Conservation (phyloP, 495 filamentous ascomycete genomes). For the Penicillium antarcticum region DNA sequence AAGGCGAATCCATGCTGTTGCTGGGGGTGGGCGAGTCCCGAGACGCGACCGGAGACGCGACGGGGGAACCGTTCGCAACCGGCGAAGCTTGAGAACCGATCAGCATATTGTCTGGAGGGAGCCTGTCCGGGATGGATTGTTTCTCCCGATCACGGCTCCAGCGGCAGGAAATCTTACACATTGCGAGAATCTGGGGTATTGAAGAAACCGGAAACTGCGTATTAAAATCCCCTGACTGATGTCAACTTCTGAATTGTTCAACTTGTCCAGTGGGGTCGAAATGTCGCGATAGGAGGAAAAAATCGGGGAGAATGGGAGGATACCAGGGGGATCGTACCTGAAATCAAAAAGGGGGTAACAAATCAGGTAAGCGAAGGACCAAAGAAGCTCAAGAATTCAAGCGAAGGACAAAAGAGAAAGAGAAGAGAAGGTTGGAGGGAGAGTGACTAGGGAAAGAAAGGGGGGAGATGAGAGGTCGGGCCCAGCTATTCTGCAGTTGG, state of each 20-base stretch:
- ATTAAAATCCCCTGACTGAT: conserved; percentile 31
- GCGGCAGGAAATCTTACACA: conserved; percentile 37
- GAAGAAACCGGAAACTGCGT: background rate
- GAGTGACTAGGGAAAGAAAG: conserved; percentile 32
- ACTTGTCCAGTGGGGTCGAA: conserved; percentile 8
- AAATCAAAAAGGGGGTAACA: conserved; percentile 8
- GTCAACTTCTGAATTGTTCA: conserved; percentile 4
- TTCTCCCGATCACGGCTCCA: conserved; percentile 11
- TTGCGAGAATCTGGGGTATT: conserved; percentile 27
- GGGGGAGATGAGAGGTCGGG: conserved; percentile 15
- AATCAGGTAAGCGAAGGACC: conserved; percentile 1
- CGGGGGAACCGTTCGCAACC: conserved; percentile 37
- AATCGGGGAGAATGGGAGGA: conserved; percentile 9
- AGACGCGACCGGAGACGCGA: conserved; percentile 33
- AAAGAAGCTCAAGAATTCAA: conserved; percentile 18
- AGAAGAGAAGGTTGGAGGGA: conserved; percentile 14
- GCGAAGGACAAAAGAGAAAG: conserved; percentile 13
- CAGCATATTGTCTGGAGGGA: conserved; percentile 19
- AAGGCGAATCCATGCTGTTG: conserved; percentile 57
- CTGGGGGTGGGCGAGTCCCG: conserved; percentile 34
- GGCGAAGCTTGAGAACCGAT: conserved; percentile 38
- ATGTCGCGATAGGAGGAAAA: conserved; percentile 7
- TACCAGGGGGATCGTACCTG: conserved; percentile 15
- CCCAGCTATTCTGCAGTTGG: conserved; percentile 20
- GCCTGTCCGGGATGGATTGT: conserved; percentile 3